A percentile compares a stretch with the other conserved stretches of the same genome.
Evolutionary conservation across 2,329 filamentous ascomycete genomes (phyloP).

Genomic region (Akanthomyces muscarius): DNA sequence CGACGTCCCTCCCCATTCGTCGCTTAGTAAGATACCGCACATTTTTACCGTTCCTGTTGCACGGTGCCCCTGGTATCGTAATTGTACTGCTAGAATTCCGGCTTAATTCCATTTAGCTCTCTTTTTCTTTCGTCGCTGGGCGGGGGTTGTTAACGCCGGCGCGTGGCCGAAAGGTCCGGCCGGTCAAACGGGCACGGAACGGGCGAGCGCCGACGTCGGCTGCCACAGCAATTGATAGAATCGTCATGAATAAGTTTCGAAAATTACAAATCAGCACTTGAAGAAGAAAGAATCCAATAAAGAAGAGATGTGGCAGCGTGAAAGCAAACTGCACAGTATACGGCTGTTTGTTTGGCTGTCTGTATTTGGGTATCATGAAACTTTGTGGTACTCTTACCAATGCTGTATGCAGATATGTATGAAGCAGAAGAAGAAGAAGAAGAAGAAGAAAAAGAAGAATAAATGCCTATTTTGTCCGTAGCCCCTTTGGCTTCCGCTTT

Average conservation of each 20-base stretch:
- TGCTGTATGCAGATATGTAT: not conserved
- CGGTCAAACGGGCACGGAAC: not conserved
- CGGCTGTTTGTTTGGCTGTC: not conserved
- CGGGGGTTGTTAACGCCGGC: not conserved
- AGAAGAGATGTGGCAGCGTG: too few relatives aligned
- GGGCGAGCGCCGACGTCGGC: not conserved
- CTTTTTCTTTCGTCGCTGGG: not conserved
- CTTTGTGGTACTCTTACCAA: not conserved
- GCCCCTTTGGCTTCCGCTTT: conserved; percentile 68
- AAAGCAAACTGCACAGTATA: not conserved
- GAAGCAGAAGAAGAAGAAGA: not conserved
- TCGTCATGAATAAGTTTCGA: too few relatives aligned
- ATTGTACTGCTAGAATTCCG: not conserved
- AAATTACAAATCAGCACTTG: too few relatives aligned
- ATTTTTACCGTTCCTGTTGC: too few relatives aligned
- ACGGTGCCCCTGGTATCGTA: not conserved
- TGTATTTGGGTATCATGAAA: conserved; percentile 8
- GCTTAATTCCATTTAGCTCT: conserved; percentile 13
- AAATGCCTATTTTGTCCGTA: conserved; percentile 35
- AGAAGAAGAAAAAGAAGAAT: not conserved
- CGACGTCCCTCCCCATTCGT: not conserved
- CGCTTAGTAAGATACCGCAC: too few relatives aligned
- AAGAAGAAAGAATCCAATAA: not conserved
- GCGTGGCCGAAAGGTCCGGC: not conserved
- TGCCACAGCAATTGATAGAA: not conserved